phyloP scores from a whole-genome alignment of 257 asterid genomes.

The Gentiana macrophylla region DNA sequence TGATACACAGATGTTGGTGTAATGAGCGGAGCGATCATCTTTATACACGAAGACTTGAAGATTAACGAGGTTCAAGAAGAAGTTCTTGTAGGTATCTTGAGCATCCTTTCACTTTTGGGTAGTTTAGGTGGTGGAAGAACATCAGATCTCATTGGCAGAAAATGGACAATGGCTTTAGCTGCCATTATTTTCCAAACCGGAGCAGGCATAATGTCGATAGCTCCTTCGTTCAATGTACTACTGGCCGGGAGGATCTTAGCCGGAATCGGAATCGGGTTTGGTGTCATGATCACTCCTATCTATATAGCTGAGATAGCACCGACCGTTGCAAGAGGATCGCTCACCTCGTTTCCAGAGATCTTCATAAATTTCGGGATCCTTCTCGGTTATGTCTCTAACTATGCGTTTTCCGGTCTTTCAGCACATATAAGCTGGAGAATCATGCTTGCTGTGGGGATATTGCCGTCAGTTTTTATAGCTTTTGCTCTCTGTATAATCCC shows the following conservation, averaged over 20 bases:
- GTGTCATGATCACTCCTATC: conserved; percentile 55
- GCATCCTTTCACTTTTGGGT: conserved; percentile 51
- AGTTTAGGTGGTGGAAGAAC: conserved; percentile 53
- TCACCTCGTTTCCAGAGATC: conserved; percentile 60
- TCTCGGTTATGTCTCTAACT: conserved; percentile 57
- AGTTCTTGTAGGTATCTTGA: conserved; percentile 46
- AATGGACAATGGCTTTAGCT: conserved; percentile 63
- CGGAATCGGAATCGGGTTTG: conserved; percentile 60
- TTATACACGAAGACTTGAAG: conserved; percentile 47
- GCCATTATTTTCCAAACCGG: conserved; percentile 48
- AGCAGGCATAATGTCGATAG: conserved; percentile 48
- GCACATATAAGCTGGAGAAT: conserved; percentile 49
- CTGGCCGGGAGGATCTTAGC: conserved; percentile 47
- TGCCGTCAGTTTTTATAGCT: conserved; percentile 42
- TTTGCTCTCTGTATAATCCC: conserved; percentile 42
- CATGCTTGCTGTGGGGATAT: conserved; percentile 58
- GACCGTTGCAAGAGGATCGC: conserved; percentile 33
- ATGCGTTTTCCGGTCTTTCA: conserved; percentile 49
- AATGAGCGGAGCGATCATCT: conserved; percentile 69
- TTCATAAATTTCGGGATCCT: conserved; percentile 51
- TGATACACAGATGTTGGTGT: conserved; percentile 53
- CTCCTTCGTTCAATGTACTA: conserved; percentile 31
- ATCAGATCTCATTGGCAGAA: conserved; percentile 57
- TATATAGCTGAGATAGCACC: conserved; percentile 70
- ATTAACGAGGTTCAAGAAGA: conserved; percentile 51